phyloP scores from a whole-genome alignment of 805 yeast species.

The Lachancea waltii region DNA sequence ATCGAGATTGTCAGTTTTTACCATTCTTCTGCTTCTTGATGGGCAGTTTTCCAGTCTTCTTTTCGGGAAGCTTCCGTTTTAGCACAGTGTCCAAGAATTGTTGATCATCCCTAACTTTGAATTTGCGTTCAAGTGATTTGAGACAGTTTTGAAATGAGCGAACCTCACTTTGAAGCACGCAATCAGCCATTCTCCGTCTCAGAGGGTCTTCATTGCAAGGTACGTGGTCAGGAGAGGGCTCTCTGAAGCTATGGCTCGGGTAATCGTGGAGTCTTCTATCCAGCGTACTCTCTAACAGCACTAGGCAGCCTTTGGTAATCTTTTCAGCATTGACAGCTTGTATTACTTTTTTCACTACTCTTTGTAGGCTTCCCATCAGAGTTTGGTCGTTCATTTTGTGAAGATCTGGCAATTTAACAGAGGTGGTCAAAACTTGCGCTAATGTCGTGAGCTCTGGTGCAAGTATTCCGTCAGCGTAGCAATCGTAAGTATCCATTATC shows the following conservation, averaged over 20 bases:
- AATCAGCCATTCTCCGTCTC: constrained; percentile 42
- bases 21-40: too few relatives aligned
- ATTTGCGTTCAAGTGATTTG: constrained; percentile 25
- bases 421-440: constrained; percentile 44
- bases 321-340: constrained; percentile 50
- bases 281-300: constrained; percentile 27
- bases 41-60: constrained; percentile 20
- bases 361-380: constrained; percentile 34
- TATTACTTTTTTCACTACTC: constrained; percentile 53
- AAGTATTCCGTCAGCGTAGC: constrained; percentile 51
- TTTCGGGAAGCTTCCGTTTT: constrained; percentile 49
- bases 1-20: too few relatives aligned
- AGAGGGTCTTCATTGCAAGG: constrained; percentile 20
- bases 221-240: constrained; percentile 15
- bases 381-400: constrained; percentile 15
- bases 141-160: constrained; percentile 40
- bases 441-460: constrained; percentile 52
- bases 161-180: constrained; percentile 53
- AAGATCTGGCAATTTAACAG: constrained; percentile 27
- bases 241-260: constrained; percentile 35
- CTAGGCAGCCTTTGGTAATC: constrained; percentile 36
- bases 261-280: constrained; percentile 39
- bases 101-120: constrained; percentile 47
- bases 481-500: constrained; percentile 55
- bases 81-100: constrained; percentile 53